phyloP scores from a whole-genome alignment of 768 basidiomycete species.

The Calocybe cyanea region DNA sequence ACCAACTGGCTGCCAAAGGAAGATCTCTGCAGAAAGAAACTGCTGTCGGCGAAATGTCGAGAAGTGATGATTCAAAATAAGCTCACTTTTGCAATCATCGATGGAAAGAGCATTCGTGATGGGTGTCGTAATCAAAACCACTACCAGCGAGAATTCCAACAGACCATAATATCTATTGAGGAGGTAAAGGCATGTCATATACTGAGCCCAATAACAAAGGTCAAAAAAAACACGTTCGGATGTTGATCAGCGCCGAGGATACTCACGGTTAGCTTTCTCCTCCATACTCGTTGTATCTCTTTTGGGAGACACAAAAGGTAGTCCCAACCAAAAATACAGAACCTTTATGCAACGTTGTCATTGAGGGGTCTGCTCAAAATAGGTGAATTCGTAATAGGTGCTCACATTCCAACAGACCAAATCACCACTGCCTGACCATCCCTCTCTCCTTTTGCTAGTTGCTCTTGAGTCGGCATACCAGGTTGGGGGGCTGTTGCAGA shows the following conservation, averaged over 20 bases:
- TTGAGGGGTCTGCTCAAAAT: too few relatives aligned
- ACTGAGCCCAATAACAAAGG: constrained; percentile 7
- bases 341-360: constrained; percentile 15
- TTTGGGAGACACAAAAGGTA: constrained; percentile 21
- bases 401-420: constrained; percentile 23
- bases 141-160: constrained; percentile 13
- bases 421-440: constrained; percentile 21
- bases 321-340: constrained; percentile 26
- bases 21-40: constrained; percentile 12
- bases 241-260: too few relatives aligned
- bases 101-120: constrained; percentile 12
- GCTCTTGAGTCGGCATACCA: constrained; percentile 4
- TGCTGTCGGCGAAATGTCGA: not conserved
- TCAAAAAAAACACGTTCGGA: too few relatives aligned
- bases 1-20: constrained; percentile 20
- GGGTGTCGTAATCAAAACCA: constrained; percentile 13
- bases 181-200: constrained; percentile 15
- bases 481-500: not conserved
- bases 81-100: constrained; percentile 17
- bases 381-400: constrained; percentile 1
- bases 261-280: constrained; percentile 18
- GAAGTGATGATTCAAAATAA: not conserved
- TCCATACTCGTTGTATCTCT: constrained; percentile 22
- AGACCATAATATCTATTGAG: constrained; percentile 23
- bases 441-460: constrained; percentile 15